A percentile compares a stretch with the other conserved stretches of the same genome.
Conservation (phyloP, 129 eudicot genomes). For the Apium graveolens region DNA sequence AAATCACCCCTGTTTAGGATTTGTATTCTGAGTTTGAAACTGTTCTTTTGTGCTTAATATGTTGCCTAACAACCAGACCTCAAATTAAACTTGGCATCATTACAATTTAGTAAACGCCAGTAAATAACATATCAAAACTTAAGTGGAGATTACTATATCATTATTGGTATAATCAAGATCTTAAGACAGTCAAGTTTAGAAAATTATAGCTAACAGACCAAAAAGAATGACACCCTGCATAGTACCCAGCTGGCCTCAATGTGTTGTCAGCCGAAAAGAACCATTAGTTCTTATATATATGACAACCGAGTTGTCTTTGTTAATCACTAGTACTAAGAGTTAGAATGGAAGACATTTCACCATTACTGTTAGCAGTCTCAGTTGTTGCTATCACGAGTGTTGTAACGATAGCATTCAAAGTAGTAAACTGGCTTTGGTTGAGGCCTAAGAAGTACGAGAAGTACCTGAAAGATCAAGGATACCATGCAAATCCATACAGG, state of each 20-base stretch:
- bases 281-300: background rate
- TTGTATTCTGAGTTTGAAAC: background rate
- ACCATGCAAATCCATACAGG: constrained; percentile 41
- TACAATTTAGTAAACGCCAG: background rate
- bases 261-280: background rate
- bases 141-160: constrained; percentile 1
- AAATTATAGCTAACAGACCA: background rate
- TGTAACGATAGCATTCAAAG: constrained; percentile 21
- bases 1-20: background rate
- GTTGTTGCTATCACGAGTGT: constrained; percentile 18
- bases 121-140: background rate
- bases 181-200: background rate
- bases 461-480: constrained; percentile 38
- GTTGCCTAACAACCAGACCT: background rate
- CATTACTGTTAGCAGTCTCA: constrained; percentile 14
- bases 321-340: background rate
- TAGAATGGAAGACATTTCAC: constrained; percentile 19
- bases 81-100: background rate
- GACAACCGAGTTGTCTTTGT: background rate
- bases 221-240: background rate
- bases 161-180: background rate
- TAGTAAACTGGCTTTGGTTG: constrained; percentile 47
- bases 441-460: constrained; percentile 53
- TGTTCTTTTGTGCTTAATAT: background rate
- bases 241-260: background rate